Evolutionary conservation across 1,284 basidiomycete genomes (phyloP), one percentile per base, ranked within the genome.

Genomic region (Singerocomus inundabilis): DNA sequence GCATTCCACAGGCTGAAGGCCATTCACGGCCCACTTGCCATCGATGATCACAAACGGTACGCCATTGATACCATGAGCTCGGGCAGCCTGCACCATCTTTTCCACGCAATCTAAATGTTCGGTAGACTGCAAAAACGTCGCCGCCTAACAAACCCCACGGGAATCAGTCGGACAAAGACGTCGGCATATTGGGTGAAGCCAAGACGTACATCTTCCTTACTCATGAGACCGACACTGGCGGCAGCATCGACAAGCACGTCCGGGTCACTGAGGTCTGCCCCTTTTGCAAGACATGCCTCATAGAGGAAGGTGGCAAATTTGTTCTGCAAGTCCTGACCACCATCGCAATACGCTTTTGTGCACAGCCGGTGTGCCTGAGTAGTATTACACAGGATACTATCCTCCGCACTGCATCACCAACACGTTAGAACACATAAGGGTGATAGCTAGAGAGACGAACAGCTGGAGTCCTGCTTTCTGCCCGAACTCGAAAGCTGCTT

Each of bases 1-100:
- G 8, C 85, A 82, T 38, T 88, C 85, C 25, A 82, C 77, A 4
- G 80, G 78, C 64, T 91, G 88, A 13, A 84, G 81, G 18, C 88
- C 88, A 45, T 80, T 84, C 39, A 91, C 78, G 5, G 85, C 86
- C 85, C 87, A 91, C 60, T 84, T 83, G 26, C 81, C 80, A 59
- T 91, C 84, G 58, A 92, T 85, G 57, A 91, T 81, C 37, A 82
- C 82, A 68, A 90, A 82, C 12, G 91, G 90, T 4, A 91, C 87
- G 29, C 90, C 89, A 7, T 77, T 84, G 40, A 92, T 81, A 37
- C 89, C 89, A 45, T 81, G 81, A 28, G 72, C 72, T 51, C 79
- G 79, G 30, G 85, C 86, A 40, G 84, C 79, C 13, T 76, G 72
- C 39, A 84, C 80, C 73, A 84, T 81, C 21, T 73, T 72, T 52